Conservation (phyloP, 495 filamentous ascomycete genomes). For the Hypomontagnella monticulosa region DNA sequence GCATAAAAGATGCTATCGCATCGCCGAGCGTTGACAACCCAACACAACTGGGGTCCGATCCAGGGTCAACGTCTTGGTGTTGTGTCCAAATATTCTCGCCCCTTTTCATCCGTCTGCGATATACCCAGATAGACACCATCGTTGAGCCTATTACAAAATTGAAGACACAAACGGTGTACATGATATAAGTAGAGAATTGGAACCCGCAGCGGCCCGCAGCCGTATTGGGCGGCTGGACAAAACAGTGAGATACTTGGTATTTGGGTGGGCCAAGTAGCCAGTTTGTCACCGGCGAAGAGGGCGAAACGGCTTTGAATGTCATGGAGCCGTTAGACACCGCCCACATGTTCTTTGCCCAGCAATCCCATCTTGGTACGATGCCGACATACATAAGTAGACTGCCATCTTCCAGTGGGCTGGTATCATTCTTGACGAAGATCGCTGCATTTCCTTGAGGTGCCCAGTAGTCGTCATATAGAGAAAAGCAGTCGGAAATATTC, state of each 20-base stretch:
- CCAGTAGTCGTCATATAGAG: slow-evolving; percentile 44
- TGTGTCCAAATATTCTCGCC: neutral
- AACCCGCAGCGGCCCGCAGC: slow-evolving; percentile 23
- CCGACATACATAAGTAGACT: slow-evolving; percentile 45
- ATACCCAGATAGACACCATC: slow-evolving; percentile 26
- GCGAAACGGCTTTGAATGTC: slow-evolving; percentile 1
- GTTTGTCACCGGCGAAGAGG: slow-evolving; percentile 18
- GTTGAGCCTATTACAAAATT: slow-evolving; percentile 30
- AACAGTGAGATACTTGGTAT: slow-evolving; percentile 39
- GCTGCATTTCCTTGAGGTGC: slow-evolving; percentile 44
- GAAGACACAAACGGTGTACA: slow-evolving; percentile 28
- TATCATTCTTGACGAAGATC: slow-evolving; percentile 41
- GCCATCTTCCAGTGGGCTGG: slow-evolving; percentile 20
- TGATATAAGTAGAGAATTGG: slow-evolving; percentile 37
- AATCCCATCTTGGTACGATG: slow-evolving; percentile 40
- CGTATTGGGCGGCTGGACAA: slow-evolving; percentile 34
- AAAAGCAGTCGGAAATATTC: slow-evolving; percentile 41
- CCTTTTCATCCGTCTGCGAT: slow-evolving; percentile 15
- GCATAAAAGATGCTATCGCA: slow-evolving; percentile 47
- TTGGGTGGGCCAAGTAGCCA: slow-evolving; percentile 38
- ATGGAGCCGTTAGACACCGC: slow-evolving; percentile 39
- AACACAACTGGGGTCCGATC: too few relatives aligned
- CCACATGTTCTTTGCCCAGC: slow-evolving; percentile 49
- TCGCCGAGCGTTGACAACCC: slow-evolving; percentile 41
- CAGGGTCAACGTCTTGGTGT: too few relatives aligned